These are phyloP conservation scores for Stephania cephalantha DNA, from an alignment of 164 flowering plant species.

Conservation along the genomic window DNA sequence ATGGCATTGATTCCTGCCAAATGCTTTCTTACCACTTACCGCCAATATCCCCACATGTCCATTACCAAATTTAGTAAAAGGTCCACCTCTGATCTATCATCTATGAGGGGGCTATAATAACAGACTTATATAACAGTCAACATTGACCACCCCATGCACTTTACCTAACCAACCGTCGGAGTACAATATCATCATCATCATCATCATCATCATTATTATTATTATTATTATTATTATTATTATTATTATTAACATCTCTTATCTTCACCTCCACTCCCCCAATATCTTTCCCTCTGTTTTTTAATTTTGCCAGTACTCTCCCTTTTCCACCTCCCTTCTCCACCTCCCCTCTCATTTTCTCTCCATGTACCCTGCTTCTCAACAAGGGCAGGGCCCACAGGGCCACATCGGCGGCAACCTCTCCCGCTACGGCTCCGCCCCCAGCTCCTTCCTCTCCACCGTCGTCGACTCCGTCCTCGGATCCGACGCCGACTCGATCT, in stretches of 20 bases:
- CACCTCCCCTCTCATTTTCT: background rate
- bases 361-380: constrained; percentile 11
- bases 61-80: too few relatives aligned
- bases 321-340: background rate
- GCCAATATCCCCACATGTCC: too few relatives aligned
- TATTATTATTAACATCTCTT: background rate
- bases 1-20: too few relatives aligned
- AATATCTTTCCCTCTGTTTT: background rate
- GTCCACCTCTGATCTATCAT: too few relatives aligned
- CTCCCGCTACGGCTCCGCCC: constrained; percentile 15
- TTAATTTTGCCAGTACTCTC: background rate
- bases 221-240: too few relatives aligned
- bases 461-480: constrained; percentile 12
- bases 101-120: too few relatives aligned
- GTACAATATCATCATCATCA: background rate
- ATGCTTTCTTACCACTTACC: too few relatives aligned
- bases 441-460: constrained; percentile 9
- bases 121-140: too few relatives aligned
- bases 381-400: background rate
- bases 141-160: too few relatives aligned
- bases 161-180: background rate
- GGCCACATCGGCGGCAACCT: constrained; percentile 1
- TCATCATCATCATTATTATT: too few relatives aligned
- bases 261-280: background rate
- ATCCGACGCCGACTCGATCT: background rate